Evolutionary conservation across 768 basidiomycete genomes (phyloP).

Genomic region (Strobilomyces echinocephalus): DNA sequence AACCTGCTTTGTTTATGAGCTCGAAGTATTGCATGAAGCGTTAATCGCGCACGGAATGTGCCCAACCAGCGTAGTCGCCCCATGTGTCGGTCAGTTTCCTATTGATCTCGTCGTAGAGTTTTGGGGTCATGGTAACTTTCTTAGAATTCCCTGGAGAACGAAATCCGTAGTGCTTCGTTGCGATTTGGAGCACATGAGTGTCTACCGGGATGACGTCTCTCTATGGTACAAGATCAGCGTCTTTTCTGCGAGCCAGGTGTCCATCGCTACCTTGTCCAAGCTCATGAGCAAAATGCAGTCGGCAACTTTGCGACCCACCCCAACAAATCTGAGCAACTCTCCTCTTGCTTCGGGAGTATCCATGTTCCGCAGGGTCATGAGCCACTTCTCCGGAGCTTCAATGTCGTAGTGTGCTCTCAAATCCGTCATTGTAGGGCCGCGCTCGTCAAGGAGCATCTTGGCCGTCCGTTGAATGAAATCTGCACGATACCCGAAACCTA

Average conservation of each 20-base stretch:
- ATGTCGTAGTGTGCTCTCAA: neutral
- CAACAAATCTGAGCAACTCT: slow-evolving; percentile 76
- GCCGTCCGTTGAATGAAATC: slow-evolving; percentile 83
- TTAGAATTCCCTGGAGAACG: slow-evolving; percentile 37
- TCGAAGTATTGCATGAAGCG: neutral
- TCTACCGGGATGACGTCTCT: slow-evolving; percentile 89
- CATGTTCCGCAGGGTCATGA: slow-evolving; percentile 46
- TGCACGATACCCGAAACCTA: slow-evolving; percentile 97
- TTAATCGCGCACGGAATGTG: slow-evolving; percentile 60
- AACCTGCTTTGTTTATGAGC: slow-evolving; percentile 39
- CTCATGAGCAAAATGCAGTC: slow-evolving; percentile 94
- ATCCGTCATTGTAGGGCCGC: slow-evolving; percentile 26
- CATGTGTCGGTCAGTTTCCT: slow-evolving; percentile 57
- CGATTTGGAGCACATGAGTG: slow-evolving; percentile 92
- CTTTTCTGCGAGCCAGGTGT: neutral
- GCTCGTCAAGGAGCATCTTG: slow-evolving; percentile 62
- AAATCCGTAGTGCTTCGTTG: slow-evolving; percentile 70
- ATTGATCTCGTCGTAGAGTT: slow-evolving; percentile 70
- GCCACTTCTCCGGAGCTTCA: slow-evolving; percentile 59
- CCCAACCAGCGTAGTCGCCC: slow-evolving; percentile 89
- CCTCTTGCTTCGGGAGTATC: slow-evolving; percentile 59
- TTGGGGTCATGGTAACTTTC: slow-evolving; percentile 67
- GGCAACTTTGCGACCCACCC: slow-evolving; percentile 95
- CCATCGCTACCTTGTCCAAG: slow-evolving; percentile 67
- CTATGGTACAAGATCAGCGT: slow-evolving; percentile 36